phyloP scores from a whole-genome alignment of 139 green algal species.

The Edaphochlamys debaryana region DNA sequence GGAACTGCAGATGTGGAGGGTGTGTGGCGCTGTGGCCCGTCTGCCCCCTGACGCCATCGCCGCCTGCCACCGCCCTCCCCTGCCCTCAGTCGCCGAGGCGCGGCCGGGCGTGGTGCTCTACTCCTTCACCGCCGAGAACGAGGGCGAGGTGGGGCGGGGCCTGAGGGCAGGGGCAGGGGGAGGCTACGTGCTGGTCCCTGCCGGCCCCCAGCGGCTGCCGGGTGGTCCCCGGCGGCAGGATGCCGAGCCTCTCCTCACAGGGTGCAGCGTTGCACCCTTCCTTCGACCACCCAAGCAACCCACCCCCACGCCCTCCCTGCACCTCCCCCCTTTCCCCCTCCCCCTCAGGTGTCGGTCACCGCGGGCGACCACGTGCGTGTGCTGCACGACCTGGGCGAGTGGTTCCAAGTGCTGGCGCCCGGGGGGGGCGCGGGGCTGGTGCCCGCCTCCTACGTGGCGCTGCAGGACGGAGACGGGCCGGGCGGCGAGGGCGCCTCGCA shows the following conservation, averaged over 20 bases:
- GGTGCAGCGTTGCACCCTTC: too few relatives aligned
- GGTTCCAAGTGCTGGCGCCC: constrained; percentile 45
- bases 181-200: too few relatives aligned
- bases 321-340: background rate
- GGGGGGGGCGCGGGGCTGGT: constrained; percentile 35
- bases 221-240: too few relatives aligned
- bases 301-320: background rate
- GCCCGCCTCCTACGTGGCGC: constrained; percentile 48
- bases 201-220: too few relatives aligned
- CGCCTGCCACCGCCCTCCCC: background rate
- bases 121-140: constrained; percentile 28
- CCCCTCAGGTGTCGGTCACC: constrained; percentile 41
- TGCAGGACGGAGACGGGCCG: constrained; percentile 9
- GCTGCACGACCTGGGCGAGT: constrained; percentile 55
- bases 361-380: constrained; percentile 46
- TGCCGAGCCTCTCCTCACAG: too few relatives aligned
- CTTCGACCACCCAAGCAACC: too few relatives aligned
- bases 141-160: constrained; percentile 25
- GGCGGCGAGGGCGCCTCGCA: background rate
- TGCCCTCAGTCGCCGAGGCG: background rate
- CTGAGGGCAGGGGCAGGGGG: background rate
- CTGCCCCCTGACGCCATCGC: background rate
- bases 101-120: constrained; percentile 41
- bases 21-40: too few relatives aligned
- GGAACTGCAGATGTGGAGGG: too few relatives aligned